Evolutionary conservation across 768 basidiomycete species (phyloP).

Genomic region (Mycena rosella): DNA sequence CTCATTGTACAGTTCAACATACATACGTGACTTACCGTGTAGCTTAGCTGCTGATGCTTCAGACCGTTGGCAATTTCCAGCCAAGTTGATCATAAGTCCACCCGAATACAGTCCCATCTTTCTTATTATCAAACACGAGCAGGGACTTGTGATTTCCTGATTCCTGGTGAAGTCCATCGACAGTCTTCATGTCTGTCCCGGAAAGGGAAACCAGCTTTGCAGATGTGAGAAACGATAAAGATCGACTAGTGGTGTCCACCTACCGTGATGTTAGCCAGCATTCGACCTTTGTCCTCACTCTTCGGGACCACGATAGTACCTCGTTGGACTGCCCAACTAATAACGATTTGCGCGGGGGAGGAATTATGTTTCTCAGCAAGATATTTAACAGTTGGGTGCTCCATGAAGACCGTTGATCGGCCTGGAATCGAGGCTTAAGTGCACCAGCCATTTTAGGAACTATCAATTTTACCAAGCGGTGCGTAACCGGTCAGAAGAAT

Average conservation of each 20-base stretch:
- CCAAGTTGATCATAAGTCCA: slow-evolving; percentile 61
- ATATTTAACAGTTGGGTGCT: slow-evolving; percentile 45
- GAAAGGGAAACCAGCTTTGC: slow-evolving; percentile 51
- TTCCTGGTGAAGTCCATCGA: slow-evolving; percentile 55
- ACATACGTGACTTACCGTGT: slow-evolving; percentile 18
- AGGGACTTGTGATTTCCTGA: slow-evolving; percentile 56
- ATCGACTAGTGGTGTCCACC: slow-evolving; percentile 44
- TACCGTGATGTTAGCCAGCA: slow-evolving; percentile 62
- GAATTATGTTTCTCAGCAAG: slow-evolving; percentile 51
- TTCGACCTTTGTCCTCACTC: slow-evolving; percentile 60
- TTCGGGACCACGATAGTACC: slow-evolving; percentile 75
- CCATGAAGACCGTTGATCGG: slow-evolving; percentile 45
- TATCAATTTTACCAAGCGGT: slow-evolving; percentile 23
- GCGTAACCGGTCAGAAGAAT: slow-evolving; percentile 57
- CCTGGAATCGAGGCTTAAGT: slow-evolving; percentile 26
- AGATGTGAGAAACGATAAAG: not conserved
- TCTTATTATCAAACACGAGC: slow-evolving; percentile 9
- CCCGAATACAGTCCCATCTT: slow-evolving; percentile 48
- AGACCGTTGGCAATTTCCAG: too few relatives aligned
- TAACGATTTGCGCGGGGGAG: slow-evolving; percentile 64
- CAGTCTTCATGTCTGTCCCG: slow-evolving; percentile 53
- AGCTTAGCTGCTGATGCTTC: slow-evolving; percentile 16
- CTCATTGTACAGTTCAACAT: slow-evolving; percentile 15
- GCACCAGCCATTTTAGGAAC: not conserved
- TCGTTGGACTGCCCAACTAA: slow-evolving; percentile 76